phyloP scores from a whole-genome alignment of 108 stramenopile genomes.

The Asterionellopsis glacialis region DNA sequence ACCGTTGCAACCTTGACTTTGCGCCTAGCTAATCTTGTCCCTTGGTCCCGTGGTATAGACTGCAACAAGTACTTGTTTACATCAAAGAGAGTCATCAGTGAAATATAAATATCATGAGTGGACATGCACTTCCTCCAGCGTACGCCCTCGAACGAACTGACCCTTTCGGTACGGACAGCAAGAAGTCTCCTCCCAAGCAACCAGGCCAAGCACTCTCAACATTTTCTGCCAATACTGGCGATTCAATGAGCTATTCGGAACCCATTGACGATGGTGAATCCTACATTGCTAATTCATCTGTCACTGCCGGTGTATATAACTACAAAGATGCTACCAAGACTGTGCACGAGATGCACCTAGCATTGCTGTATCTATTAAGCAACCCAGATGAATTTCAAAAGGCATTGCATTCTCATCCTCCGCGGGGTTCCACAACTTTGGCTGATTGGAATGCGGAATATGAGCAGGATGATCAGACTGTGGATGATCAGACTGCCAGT shows the following conservation, averaged over 20 bases:
- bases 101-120: too few species aligned
- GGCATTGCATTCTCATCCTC: slow-evolving; percentile 44
- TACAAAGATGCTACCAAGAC: slow-evolving; percentile 58
- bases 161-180: too few species aligned
- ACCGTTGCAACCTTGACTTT: too few species aligned
- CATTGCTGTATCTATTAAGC: slow-evolving; percentile 60
- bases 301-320: neutral
- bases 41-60: too few species aligned
- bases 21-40: too few species aligned
- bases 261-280: neutral
- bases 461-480: slow-evolving; percentile 21
- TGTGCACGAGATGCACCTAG: slow-evolving; percentile 72
- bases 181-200: too few species aligned
- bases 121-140: neutral
- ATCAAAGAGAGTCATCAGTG: too few species aligned
- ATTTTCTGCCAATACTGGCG: neutral
- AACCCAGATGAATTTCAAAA: slow-evolving; percentile 76
- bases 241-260: slow-evolving; percentile 1
- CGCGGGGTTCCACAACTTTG: slow-evolving; percentile 44
- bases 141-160: slow-evolving; percentile 1
- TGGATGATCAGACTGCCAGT: slow-evolving; percentile 10
- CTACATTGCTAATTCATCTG: slow-evolving; percentile 1
- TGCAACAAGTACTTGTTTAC: too few species aligned
- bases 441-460: slow-evolving; percentile 68
- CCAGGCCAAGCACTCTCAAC: too few species aligned